A percentile compares a stretch with the other conserved stretches of the same genome.
Evolutionary conservation across 192 early-diverging fungal genomes (phyloP).

Genomic region (Tieghemiomyces parasiticus): DNA sequence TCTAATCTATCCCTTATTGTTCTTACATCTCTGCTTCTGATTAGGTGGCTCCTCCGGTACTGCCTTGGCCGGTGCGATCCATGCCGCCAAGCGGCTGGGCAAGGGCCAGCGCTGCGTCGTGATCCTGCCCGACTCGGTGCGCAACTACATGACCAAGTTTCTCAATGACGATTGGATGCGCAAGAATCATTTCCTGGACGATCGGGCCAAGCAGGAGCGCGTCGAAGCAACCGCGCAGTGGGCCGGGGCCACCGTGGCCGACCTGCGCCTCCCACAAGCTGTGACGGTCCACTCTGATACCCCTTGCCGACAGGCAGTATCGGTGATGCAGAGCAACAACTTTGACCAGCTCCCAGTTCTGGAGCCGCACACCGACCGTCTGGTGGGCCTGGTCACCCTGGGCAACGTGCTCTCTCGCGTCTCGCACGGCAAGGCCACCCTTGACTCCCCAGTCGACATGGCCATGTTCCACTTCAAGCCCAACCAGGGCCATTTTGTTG

Average conservation of each 20-base stretch:
- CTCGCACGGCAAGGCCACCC: conserved; percentile 45
- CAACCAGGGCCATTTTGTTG: conserved; percentile 49
- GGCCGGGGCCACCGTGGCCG: conserved; percentile 63
- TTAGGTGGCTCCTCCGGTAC: conserved; percentile 95
- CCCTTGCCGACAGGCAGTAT: conserved; percentile 62
- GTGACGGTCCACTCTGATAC: conserved; percentile 71
- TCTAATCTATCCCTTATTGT: no score
- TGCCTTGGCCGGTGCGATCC: conserved; percentile 74
- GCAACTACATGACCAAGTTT: conserved; percentile 99
- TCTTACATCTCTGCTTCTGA: no score
- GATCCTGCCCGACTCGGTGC: conserved; percentile 90
- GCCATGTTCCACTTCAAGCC: conserved; percentile 73
- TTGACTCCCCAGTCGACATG: conserved; percentile 44
- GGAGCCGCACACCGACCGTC: conserved; percentile 26
- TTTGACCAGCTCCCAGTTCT: conserved; percentile 96
- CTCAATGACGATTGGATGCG: conserved; percentile 98
- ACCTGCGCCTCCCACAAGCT: conserved; percentile 69
- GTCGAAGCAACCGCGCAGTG: conserved; percentile 51
- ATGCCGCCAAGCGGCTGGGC: conserved; percentile 70
- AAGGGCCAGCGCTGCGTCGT: conserved; percentile 86
- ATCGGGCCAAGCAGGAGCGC: conserved; percentile 45
- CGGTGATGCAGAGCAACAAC: conserved; percentile 72
- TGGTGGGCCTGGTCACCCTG: conserved; percentile 79
- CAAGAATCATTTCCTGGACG: conserved; percentile 74
- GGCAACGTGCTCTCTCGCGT: conserved; percentile 76